A percentile compares a stretch with the other conserved stretches of the same genome.
Conservation (phyloP, 2,329 filamentous ascomycete species). For the Ustilaginoidea virens region DNA sequence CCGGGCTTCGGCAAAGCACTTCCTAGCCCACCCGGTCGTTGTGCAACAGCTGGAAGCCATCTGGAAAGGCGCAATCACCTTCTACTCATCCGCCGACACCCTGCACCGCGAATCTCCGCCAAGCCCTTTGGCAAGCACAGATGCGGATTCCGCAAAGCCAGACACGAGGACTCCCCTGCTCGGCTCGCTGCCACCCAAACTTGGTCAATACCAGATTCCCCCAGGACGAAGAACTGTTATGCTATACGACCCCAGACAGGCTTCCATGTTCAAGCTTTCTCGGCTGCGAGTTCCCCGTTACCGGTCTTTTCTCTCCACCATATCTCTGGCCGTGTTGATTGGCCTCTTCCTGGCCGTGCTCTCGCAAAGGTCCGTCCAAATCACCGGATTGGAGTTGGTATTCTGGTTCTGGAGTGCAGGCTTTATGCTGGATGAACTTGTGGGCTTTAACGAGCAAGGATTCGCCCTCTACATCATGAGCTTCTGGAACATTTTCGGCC, state of each 20-base stretch:
- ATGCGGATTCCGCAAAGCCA: conserved; percentile 16
- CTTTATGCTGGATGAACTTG: conserved; percentile 91
- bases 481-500: conserved; percentile 92
- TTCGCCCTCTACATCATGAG: conserved; percentile 96
- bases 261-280: conserved; percentile 83
- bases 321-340: conserved; percentile 74
- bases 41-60: conserved; percentile 94
- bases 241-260: conserved; percentile 79
- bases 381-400: conserved; percentile 70
- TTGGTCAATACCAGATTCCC: conserved; percentile 18
- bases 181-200: conserved; percentile 17
- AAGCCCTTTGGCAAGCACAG: conserved; percentile 9
- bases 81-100: conserved; percentile 76
- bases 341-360: conserved; percentile 76
- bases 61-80: conserved; percentile 90
- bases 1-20: conserved; percentile 80
- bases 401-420: conserved; percentile 98
- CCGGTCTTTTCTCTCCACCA: conserved; percentile 74
- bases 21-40: conserved; percentile 79
- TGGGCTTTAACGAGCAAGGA: conserved; percentile 92
- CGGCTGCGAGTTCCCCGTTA: conserved; percentile 83
- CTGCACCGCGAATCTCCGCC: conserved; percentile 47
- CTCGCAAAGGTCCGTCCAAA: conserved; percentile 56
- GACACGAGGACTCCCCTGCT: conserved; percentile 38
- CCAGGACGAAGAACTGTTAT: conserved; percentile 58